Base-by-base conservation (phyloP, 1,284 basidiomycete species). In the Vanrija sp. region DNA sequence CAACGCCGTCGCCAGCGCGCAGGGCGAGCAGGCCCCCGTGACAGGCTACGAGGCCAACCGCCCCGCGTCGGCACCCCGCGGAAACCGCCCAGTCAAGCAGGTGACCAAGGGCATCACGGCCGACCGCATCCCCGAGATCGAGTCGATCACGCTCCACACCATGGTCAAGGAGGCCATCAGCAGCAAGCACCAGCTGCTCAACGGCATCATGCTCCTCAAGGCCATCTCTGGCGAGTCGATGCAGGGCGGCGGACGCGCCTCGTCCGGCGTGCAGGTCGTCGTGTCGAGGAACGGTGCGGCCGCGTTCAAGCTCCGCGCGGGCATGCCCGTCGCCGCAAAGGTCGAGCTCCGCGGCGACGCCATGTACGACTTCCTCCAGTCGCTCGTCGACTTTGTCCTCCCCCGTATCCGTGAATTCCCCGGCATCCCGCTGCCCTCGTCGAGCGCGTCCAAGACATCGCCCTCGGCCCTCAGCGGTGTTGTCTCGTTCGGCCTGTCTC, bases 361-460 rank as follows among this genome's bases (percentile, higher is more conserved):
- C 59, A 97, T 97, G 87, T 97, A 91, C 79, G 87, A 92, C 65
- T 97, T 98, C 75, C 78, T 98, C 56, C 85, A 86, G 58, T 85
- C 84, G 7, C 83, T 98, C 62, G 84, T 86, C 64, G 93, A 97
- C 65, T 98, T 98, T 71, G 95, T 98, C 48, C 79, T 98, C 20
- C 96, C 95, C 3, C 84, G 95, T 20, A 75, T 97, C 60, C 84
- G 94, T 65, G 93, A 96, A 64, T 98, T 93, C 78, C 80, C 81
- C 7, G 96, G 95, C 22, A 75, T 98, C 78, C 93, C 54, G 85
- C 88, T 53, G 80, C 88, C 39, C 75, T 83, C 31, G 80, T 82
- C n/a, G 75, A 82, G 47, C 80, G 80, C 56, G 16, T 61, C 61
- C 37, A 68, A 63, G 53, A 67, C 56, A 24, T 86, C 84, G 4